A percentile compares a stretch with the other conserved stretches of the same genome.
Evolutionary conservation across 768 basidiomycete genomes (phyloP).

Genomic region (Tricholoma sp.): DNA sequence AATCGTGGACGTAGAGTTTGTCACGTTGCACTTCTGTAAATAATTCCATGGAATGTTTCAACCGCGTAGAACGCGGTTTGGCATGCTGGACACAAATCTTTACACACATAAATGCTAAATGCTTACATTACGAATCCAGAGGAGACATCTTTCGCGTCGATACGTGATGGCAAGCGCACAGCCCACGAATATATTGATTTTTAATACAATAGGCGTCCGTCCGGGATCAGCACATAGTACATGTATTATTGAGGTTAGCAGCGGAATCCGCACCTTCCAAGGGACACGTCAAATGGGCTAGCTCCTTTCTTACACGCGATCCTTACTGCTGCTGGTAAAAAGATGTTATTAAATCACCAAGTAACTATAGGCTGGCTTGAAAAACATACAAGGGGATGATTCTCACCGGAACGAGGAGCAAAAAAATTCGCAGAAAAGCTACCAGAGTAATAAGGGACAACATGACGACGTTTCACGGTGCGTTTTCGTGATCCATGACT

Average conservation of each 20-base stretch:
- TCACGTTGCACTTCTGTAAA: conserved; percentile 67
- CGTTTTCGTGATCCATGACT: no score
- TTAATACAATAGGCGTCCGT: conserved; percentile 49
- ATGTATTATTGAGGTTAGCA: conserved; percentile 44
- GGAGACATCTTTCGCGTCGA: conserved; percentile 50
- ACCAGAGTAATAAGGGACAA: conserved; percentile 13
- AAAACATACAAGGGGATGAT: not conserved
- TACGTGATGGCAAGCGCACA: conserved; percentile 77
- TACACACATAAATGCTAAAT: not conserved
- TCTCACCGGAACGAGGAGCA: conserved; percentile 26
- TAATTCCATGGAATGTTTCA: conserved; percentile 66
- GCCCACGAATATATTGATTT: conserved; percentile 46
- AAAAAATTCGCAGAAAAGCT: conserved; percentile 10
- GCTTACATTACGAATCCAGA: conserved; percentile 59
- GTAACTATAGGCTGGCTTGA: not conserved
- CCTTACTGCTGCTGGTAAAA: conserved; percentile 48
- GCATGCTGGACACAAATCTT: no score
- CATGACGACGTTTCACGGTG: conserved; percentile 9
- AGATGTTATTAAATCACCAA: conserved; percentile 27
- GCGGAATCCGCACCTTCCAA: conserved; percentile 51
- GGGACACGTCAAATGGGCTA: conserved; percentile 49
- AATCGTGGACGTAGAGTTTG: conserved; percentile 44
- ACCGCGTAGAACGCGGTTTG: not conserved
- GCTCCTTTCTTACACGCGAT: conserved; percentile 57
- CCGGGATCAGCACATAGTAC: conserved; percentile 43